A percentile compares a stretch with the other conserved stretches of the same genome.
Evolutionary conservation across 495 filamentous ascomycete species (phyloP).

Genomic region (Penicillium waksmanii): DNA sequence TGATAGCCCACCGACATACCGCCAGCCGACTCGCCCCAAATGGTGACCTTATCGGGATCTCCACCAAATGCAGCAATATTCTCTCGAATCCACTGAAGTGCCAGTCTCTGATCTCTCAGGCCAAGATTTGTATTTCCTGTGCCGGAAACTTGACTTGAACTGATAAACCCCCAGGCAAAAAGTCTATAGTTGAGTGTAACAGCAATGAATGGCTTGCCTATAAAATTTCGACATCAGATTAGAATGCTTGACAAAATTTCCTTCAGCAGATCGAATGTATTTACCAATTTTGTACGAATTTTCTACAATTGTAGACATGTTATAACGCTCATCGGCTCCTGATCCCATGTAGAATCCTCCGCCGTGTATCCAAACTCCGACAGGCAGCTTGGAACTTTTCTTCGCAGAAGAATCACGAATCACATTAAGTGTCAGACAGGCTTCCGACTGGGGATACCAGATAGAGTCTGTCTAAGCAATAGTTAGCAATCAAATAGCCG

Average conservation of each 20-base stretch:
- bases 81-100: conserved; percentile 63
- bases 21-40: conserved; percentile 69
- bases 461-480: conserved; percentile 42
- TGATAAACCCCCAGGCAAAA: conserved; percentile 57
- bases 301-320: conserved; percentile 56
- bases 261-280: background rate
- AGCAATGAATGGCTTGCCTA: conserved; percentile 59
- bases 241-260: background rate
- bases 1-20: conserved; percentile 58
- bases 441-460: conserved; percentile 51
- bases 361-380: conserved; percentile 63
- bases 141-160: conserved; percentile 31
- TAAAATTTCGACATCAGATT: background rate
- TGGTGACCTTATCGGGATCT: conserved; percentile 63
- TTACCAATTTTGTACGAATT: conserved; percentile 52
- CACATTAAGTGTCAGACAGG: conserved; percentile 61
- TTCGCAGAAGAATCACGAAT: conserved; percentile 46
- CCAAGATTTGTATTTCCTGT: conserved; percentile 60
- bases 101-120: conserved; percentile 62
- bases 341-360: conserved; percentile 60
- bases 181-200: conserved; percentile 66
- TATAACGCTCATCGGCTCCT: conserved; percentile 53
- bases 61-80: conserved; percentile 61
- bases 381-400: conserved; percentile 40
- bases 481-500: conserved; percentile 14